Conservation (phyloP, 2,329 filamentous ascomycete genomes). For the Hypoxylon sp. region DNA sequence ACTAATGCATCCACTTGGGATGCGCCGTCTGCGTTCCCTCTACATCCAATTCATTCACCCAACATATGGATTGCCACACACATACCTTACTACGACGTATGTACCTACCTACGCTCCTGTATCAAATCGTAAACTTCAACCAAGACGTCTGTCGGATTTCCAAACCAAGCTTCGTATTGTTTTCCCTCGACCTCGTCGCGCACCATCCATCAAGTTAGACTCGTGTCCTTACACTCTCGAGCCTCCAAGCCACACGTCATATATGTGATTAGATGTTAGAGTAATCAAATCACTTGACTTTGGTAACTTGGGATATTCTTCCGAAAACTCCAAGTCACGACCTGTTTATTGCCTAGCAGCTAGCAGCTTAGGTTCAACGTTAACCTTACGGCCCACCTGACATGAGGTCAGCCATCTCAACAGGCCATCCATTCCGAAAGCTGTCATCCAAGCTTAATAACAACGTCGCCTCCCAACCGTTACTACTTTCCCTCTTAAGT, state of each 20-base stretch:
- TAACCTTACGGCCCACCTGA: constrained; percentile 42
- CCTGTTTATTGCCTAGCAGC: constrained; percentile 10
- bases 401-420: constrained; percentile 50
- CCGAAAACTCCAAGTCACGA: constrained; percentile 3
- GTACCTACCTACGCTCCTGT: constrained; percentile 28
- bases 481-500: constrained; percentile 27
- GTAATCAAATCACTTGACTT: constrained; percentile 34
- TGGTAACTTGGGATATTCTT: constrained; percentile 14
- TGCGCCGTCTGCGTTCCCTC: constrained; percentile 19
- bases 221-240: constrained; percentile 13
- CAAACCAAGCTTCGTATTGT: constrained; percentile 29
- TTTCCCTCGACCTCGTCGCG: constrained; percentile 22
- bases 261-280: constrained; percentile 36
- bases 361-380: constrained; percentile 33
- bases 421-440: constrained; percentile 40
- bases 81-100: constrained; percentile 26
- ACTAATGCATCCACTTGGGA: constrained; percentile 22
- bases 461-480: constrained; percentile 35
- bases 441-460: constrained; percentile 44
- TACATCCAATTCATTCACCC: constrained; percentile 18
- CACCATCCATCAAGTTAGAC: constrained; percentile 11
- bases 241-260: constrained; percentile 32
- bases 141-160: constrained; percentile 16
- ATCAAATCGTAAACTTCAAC: constrained; percentile 11
- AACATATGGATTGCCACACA: constrained; percentile 27